A percentile compares a stretch with the other conserved stretches of the same genome.
These are phyloP conservation scores for Santalum album DNA, from an alignment of 164 flowering plant genomes.

Conservation along the genomic window DNA sequence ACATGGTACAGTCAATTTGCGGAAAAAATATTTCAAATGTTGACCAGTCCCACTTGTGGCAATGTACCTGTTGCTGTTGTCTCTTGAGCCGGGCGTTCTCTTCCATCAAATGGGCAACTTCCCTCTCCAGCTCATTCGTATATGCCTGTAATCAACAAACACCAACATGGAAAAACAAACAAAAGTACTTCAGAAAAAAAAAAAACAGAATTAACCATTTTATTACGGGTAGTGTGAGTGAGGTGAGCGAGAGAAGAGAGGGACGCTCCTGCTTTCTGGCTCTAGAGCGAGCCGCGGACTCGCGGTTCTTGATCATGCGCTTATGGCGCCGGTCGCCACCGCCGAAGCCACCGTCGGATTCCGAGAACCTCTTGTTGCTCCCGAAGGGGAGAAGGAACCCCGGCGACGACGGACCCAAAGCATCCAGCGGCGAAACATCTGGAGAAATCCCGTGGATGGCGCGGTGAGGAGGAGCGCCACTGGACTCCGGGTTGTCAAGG, in stretches of 20 bases:
- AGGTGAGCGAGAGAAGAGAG: background rate
- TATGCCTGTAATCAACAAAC: constrained; percentile 40
- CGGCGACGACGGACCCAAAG: background rate
- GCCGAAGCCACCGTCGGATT: background rate
- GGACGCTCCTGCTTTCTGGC: constrained; percentile 7
- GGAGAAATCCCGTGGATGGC: background rate
- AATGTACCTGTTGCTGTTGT: constrained; percentile 29
- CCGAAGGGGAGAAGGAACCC: background rate
- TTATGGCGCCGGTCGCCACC: background rate
- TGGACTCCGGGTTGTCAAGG: background rate
- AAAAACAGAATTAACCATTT: background rate
- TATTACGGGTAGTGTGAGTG: background rate
- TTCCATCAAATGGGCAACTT: constrained; percentile 34
- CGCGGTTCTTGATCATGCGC: constrained; percentile 6
- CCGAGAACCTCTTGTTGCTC: background rate
- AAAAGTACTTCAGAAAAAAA: background rate
- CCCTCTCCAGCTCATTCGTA: constrained; percentile 49
- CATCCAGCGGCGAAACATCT: background rate
- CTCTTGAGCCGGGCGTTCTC: constrained; percentile 57
- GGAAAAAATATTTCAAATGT: too few relatives aligned
- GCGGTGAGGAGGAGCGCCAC: background rate
- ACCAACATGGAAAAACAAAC: background rate
- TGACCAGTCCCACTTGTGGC: background rate
- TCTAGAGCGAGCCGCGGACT: constrained; percentile 6
- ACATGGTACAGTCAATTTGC: background rate